Evolutionary conservation across 257 asterid species (phyloP), one percentile per base, ranked within the genome.

Genomic region (Lycium ferocissimum): DNA sequence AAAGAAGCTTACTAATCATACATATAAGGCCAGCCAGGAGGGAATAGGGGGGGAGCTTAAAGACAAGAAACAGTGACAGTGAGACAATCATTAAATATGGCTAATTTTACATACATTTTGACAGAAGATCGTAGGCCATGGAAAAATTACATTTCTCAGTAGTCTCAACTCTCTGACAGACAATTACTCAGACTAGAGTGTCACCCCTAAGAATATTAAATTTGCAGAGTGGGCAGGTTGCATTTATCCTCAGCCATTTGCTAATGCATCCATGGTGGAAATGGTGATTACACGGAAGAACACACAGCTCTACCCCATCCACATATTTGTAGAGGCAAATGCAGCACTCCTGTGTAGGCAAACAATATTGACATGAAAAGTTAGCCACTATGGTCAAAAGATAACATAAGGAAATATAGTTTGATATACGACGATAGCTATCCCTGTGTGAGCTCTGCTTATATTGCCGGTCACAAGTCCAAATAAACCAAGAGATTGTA

Each of bases 141-240:
- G 26, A 6, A 43, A 51, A 76, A 33, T 33, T 51, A 76, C 65
- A 76, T 76, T 26, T 83, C 75, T 13, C 11, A 13, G 45, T 33
- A 35, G 58, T 79, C 56, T 17, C 80, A 17, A 49, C 62, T 22
- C 73, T 85, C 51, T 43, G 43, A 47, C 26, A 15, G 18, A n/a
- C 35, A 80, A 35, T 59, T 37, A 33, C 47, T 92, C 89, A 93
- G 85, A 91, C 96, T 87, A 91, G 78, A 57, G 38, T 88, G 33
- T 93, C 95, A 80, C 89, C 92, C 82, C 86, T 90, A 86, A 88
- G 94, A 76, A 94, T 93, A 89, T 92, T 93, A 86, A 87, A 92
- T 82, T 94, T 96, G 96, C 98, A 94, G 59, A 94, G 98, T 18
- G 98, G 99, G 59, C 99, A 96, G 18, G 98, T 94, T 8, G 99